These are phyloP conservation scores for Mortierella sp. DNA, from an alignment of 371 early-diverging fungal species.

Conservation along the genomic window DNA sequence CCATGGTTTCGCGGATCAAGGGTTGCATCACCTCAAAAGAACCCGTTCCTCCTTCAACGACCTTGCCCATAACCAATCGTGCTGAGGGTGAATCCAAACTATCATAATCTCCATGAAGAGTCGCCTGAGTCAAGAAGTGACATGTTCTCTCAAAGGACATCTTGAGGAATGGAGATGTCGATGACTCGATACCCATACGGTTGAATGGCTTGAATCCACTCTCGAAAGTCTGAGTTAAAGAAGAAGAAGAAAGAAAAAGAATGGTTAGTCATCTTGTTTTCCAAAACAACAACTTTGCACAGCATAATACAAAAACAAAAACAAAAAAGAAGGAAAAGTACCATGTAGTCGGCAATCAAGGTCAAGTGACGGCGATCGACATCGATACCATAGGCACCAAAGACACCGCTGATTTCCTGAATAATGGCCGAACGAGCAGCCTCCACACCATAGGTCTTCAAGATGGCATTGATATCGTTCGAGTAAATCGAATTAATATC, in stretches of 20 bases:
- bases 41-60: conserved; percentile 95
- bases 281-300: neutral
- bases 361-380: conserved; percentile 98
- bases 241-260: neutral
- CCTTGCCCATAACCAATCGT: conserved; percentile 93
- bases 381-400: conserved; percentile 97
- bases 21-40: conserved; percentile 89
- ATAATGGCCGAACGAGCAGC: conserved; percentile 97
- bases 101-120: conserved; percentile 92
- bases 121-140: conserved; percentile 92
- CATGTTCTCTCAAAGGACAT: conserved; percentile 98
- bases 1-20: conserved; percentile 42
- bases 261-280: neutral
- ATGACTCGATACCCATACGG: conserved; percentile 92
- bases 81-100: conserved; percentile 90
- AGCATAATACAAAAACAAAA: conserved; percentile 26
- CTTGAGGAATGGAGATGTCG: conserved; percentile 94
- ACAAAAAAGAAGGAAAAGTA: conserved; percentile 21
- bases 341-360: conserved; percentile 99
- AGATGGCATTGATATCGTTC: conserved; percentile 97
- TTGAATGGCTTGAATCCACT: conserved; percentile 98
- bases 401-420: conserved; percentile 96
- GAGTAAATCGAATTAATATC: conserved; percentile 91
- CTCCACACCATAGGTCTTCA: conserved; percentile 98
- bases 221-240: conserved; percentile 83